A percentile compares a stretch with the other conserved stretches of the same genome.
These are phyloP conservation scores for Alternaria sp. DNA, from an alignment of 2,329 filamentous ascomycete genomes.

Conservation along the genomic window DNA sequence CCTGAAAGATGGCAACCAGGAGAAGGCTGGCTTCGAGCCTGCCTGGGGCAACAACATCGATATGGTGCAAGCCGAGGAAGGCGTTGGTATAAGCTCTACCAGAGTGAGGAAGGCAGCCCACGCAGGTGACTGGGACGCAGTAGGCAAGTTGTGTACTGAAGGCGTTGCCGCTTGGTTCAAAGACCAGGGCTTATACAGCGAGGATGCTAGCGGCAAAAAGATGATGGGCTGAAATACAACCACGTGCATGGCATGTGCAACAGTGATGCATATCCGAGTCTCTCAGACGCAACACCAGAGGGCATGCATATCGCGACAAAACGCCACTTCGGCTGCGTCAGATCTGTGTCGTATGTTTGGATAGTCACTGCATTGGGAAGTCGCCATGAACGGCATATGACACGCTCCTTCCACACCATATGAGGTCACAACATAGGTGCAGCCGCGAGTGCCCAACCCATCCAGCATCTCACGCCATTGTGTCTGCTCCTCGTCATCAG, in stretches of 20 bases:
- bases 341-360: neutral
- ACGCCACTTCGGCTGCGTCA: neutral
- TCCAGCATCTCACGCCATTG: neutral
- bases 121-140: constrained; percentile 53
- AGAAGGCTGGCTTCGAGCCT: constrained; percentile 60
- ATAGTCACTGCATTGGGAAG: neutral
- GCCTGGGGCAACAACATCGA: constrained; percentile 68
- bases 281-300: neutral
- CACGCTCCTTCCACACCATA: neutral
- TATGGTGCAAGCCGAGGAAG: constrained; percentile 61
- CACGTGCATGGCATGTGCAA: neutral
- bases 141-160: constrained; percentile 63
- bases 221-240: constrained; percentile 42
- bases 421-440: neutral
- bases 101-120: constrained; percentile 66
- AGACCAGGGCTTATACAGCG: constrained; percentile 62
- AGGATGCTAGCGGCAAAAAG: constrained; percentile 45
- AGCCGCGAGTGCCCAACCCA: neutral
- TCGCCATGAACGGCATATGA: neutral
- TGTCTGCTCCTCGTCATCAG: neutral
- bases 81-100: constrained; percentile 63
- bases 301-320: neutral
- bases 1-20: constrained; percentile 57
- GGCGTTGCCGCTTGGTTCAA: constrained; percentile 66
- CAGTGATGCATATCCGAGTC: neutral